Base-by-base conservation (phyloP, 345 rosid species). In the Turnera subulata region DNA sequence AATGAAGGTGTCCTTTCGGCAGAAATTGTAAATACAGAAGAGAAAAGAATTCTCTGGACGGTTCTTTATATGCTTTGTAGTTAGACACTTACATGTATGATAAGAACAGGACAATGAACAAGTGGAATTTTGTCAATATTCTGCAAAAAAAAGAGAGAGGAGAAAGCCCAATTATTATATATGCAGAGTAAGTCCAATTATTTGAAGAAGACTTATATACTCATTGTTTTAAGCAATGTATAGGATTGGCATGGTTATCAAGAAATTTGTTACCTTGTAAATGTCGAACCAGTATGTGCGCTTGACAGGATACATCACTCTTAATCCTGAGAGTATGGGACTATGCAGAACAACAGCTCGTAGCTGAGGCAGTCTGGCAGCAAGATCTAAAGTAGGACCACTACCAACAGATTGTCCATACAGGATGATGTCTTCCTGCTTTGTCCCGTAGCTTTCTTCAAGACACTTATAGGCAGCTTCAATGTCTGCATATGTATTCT, bases 361-460 rank as follows among this genome's bases (percentile, higher is more conserved):
- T 47, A 92, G 70, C n/a, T 67, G 80, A 60, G 91, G 89, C 55
- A 89, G 59, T 49, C 88, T 91, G 1, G 84, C 74, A 63, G 98
- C 88, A 21, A 92, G 80, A 56, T 92, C 93, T 50, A 92, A 59
- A 1, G 98, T 92, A 50, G 96, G 96, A 37, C 96, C 96, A 76
- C 98, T 92, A 50, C 98, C 98, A 17, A 89, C 96, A 40, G 96
- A 91, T 50, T 91, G 92, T 49, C 98, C 98, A 71, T 91, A 91
- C n/a, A 92, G 95, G 67, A 91, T 82, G 62, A 92, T 78, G 39
- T 86, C 77, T 64, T 92, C 98, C 68, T 89, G 93, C 84, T 80
- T 92, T 40, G 89, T 71, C 52, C 91, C 95, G 51, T 89, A 92
- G 58, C 65, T 86, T 61, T 89, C 93, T 78, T 89, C 85, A 19